phyloP scores from a whole-genome alignment of 208 protist genomes.

The Polymyxa betae region DNA sequence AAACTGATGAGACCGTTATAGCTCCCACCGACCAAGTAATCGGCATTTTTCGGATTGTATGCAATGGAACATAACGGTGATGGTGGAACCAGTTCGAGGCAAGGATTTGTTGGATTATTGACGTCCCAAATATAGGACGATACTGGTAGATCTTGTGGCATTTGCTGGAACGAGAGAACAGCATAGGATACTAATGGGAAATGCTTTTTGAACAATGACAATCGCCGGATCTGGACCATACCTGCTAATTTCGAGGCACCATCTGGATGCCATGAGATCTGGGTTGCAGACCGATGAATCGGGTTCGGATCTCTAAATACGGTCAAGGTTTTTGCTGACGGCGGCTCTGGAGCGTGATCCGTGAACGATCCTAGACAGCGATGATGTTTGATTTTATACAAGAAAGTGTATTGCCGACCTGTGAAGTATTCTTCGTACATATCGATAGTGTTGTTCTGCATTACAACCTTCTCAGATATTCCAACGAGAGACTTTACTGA shows the following conservation, averaged over 20 bases:
- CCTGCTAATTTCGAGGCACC: constrained; percentile 85
- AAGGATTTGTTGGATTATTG: constrained; percentile 90
- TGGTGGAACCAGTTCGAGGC: constrained; percentile 83
- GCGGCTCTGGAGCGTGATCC: constrained; percentile 81
- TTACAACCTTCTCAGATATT: constrained; percentile 83
- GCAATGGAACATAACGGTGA: constrained; percentile 90
- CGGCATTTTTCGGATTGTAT: constrained; percentile 88
- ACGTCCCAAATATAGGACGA: constrained; percentile 95
- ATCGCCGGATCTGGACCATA: neutral
- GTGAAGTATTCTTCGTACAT: constrained; percentile 94
- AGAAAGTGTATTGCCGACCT: constrained; percentile 58
- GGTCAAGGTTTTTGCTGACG: constrained; percentile 85
- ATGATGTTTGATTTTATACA: neutral
- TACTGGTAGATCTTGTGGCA: constrained; percentile 83
- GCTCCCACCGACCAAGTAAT: constrained; percentile 90
- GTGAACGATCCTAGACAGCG: constrained; percentile 58
- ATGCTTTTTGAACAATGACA: neutral
- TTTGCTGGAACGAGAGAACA: constrained; percentile 86
- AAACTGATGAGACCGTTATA: constrained; percentile 93
- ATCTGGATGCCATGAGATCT: constrained; percentile 87
- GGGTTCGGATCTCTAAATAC: constrained; percentile 86
- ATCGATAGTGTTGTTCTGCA: constrained; percentile 95
- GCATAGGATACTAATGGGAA: constrained; percentile 82
- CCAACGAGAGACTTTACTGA: constrained; percentile 84
- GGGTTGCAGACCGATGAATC: constrained; percentile 84